Conservation (phyloP, 768 basidiomycete species). For the Suillus decipiens region DNA sequence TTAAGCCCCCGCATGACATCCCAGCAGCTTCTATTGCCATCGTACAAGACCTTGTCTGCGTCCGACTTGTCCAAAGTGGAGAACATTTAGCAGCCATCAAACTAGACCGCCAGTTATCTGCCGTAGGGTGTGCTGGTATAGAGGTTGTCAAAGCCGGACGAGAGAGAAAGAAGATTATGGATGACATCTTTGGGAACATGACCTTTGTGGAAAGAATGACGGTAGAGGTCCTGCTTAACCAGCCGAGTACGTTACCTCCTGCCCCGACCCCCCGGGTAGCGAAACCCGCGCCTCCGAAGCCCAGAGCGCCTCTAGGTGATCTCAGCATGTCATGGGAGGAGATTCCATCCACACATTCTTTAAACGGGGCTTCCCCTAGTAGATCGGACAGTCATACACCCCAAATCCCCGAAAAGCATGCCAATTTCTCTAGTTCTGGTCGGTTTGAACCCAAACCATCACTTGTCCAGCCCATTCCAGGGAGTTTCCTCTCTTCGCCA, state of each 20-base stretch:
- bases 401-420: conserved; percentile 27
- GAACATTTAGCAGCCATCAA: conserved; percentile 73
- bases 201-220: conserved; percentile 63
- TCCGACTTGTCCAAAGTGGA: conserved; percentile 74
- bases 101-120: conserved; percentile 64
- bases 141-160: conserved; percentile 36
- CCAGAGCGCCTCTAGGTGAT: conserved; percentile 28
- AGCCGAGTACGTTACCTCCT: conserved; percentile 27
- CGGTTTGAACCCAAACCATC: conserved; percentile 9
- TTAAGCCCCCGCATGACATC: conserved; percentile 52
- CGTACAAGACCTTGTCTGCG: conserved; percentile 77
- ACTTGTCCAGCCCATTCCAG: conserved; percentile 7
- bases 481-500: conserved; percentile 1
- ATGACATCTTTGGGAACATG: conserved; percentile 65
- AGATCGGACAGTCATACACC: conserved; percentile 8
- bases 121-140: conserved; percentile 38
- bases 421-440: conserved; percentile 11
- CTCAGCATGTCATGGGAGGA: conserved; percentile 68
- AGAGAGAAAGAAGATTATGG: conserved; percentile 69
- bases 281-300: conserved; percentile 22
- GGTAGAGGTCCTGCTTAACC: conserved; percentile 60
- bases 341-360: conserved; percentile 22
- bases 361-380: conserved; percentile 14
- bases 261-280: conserved; percentile 11
- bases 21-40: conserved; percentile 52